A percentile compares a stretch with the other conserved stretches of the same genome.
These are phyloP conservation scores for Globisporangium spiculum DNA, from an alignment of 352 stramenopile genomes.

Conservation along the genomic window DNA sequence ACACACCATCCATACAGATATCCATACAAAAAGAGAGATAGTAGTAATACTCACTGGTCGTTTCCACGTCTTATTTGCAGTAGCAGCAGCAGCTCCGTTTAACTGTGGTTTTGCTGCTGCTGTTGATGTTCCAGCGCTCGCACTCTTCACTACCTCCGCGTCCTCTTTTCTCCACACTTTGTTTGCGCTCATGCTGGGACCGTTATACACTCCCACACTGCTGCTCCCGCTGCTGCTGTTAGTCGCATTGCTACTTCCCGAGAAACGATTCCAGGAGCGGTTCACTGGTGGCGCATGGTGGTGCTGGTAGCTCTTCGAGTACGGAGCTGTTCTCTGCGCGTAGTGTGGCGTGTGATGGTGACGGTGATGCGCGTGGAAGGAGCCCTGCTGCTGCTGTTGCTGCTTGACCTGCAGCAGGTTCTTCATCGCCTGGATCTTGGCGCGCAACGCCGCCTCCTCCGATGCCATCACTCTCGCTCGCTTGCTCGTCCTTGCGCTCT, in stretches of 20 bases:
- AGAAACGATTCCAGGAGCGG: slow-evolving; percentile 45
- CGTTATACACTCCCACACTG: slow-evolving; percentile 3
- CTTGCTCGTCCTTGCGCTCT: background rate
- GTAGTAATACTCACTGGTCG: slow-evolving; percentile 20
- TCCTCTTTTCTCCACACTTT: slow-evolving; percentile 53
- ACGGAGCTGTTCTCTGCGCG: slow-evolving; percentile 5
- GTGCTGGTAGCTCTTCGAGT: slow-evolving; percentile 10
- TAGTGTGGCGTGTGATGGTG: background rate
- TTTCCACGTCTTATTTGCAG: slow-evolving; percentile 33
- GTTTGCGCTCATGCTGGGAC: slow-evolving; percentile 32
- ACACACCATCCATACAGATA: background rate
- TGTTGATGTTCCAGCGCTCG: background rate
- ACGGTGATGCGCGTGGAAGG: background rate
- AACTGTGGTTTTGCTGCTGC: background rate
- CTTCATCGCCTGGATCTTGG: slow-evolving; percentile 83
- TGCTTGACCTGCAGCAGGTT: slow-evolving; percentile 66
- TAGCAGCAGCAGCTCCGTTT: background rate
- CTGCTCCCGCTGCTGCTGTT: background rate
- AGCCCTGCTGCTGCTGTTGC: slow-evolving; percentile 8
- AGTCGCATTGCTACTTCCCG: background rate
- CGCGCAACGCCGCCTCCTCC: slow-evolving; percentile 69
- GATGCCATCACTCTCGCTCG: slow-evolving; percentile 20
- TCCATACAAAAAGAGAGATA: background rate
- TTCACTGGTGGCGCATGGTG: slow-evolving; percentile 22
- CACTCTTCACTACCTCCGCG: background rate